Evolutionary conservation across 805 yeast species (phyloP).

Genomic region (Debaryomyces prosopidis): DNA sequence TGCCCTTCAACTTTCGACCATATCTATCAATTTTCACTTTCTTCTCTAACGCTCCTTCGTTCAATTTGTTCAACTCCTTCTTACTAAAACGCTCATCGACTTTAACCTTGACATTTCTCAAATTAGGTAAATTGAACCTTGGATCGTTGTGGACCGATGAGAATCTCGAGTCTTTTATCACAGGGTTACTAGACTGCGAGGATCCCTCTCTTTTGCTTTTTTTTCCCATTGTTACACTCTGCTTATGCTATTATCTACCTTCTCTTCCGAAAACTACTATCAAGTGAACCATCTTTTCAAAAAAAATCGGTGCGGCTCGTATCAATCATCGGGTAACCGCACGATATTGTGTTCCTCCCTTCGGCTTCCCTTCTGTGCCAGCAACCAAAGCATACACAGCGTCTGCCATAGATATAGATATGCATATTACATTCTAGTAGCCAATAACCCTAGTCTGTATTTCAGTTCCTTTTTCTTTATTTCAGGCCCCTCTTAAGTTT

Average conservation of each 20-base stretch:
- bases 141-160: slow-evolving; percentile 82
- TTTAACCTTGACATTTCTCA: slow-evolving; percentile 68
- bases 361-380: too few relatives aligned
- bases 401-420: too few relatives aligned
- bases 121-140: slow-evolving; percentile 74
- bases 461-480: too few relatives aligned
- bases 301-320: neutral
- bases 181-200: slow-evolving; percentile 16
- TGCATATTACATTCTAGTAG: too few relatives aligned
- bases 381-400: too few relatives aligned
- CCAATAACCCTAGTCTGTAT: too few relatives aligned
- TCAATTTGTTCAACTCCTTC: slow-evolving; percentile 55
- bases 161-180: slow-evolving; percentile 73
- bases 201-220: neutral
- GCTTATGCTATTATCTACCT: neutral
- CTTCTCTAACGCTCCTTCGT: slow-evolving; percentile 47
- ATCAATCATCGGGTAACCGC: neutral
- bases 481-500: too few relatives aligned
- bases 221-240: neutral
- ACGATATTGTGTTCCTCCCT: neutral
- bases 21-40: slow-evolving; percentile 77
- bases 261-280: too few relatives aligned
- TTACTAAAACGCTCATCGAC: slow-evolving; percentile 83
- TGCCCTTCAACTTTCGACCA: slow-evolving; percentile 66
- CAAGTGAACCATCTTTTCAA: neutral